Conservation (phyloP, 2,329 filamentous ascomycete genomes). For the Thermoascus crustaceus region DNA sequence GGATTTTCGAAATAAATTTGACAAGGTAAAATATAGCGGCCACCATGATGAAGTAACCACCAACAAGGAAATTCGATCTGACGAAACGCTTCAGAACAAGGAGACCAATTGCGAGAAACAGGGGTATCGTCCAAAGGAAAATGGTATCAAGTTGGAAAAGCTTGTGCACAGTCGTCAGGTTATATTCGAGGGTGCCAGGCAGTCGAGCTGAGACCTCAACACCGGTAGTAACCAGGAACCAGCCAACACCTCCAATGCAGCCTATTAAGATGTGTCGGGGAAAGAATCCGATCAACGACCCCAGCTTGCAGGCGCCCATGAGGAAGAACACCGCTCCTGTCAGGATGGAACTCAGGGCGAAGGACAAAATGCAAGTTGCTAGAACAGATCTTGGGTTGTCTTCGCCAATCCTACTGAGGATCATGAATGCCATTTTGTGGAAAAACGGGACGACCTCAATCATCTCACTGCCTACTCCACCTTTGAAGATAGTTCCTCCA, state of each 20-base stretch:
- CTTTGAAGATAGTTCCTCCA: conserved; percentile 77
- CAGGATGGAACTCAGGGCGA: conserved; percentile 80
- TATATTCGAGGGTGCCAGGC: conserved; percentile 75
- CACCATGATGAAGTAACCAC: conserved; percentile 77
- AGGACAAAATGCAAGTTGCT: conserved; percentile 88
- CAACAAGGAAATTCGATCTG: conserved; percentile 76
- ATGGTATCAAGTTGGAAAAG: conserved; percentile 68
- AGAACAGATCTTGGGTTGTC: conserved; percentile 78
- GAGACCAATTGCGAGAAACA: conserved; percentile 66
- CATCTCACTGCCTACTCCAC: conserved; percentile 90
- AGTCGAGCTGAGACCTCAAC: conserved; percentile 88
- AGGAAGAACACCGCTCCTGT: conserved; percentile 87
- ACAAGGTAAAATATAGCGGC: conserved; percentile 49
- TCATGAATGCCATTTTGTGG: conserved; percentile 93
- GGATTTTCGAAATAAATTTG: conserved; percentile 49
- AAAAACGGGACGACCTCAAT: conserved; percentile 99
- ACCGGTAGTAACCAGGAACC: conserved; percentile 85
- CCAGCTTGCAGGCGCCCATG: conserved; percentile 79
- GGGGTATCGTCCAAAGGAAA: conserved; percentile 72
- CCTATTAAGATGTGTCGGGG: conserved; percentile 93
- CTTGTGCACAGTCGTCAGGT: conserved; percentile 64
- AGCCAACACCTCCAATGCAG: conserved; percentile 94
- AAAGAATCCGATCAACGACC: conserved; percentile 93
- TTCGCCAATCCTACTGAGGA: conserved; percentile 67
- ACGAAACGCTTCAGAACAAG: conserved; percentile 69